Evolutionary conservation across 176 grass and related monocot species (phyloP).

Genomic region (Triticum monococcum): DNA sequence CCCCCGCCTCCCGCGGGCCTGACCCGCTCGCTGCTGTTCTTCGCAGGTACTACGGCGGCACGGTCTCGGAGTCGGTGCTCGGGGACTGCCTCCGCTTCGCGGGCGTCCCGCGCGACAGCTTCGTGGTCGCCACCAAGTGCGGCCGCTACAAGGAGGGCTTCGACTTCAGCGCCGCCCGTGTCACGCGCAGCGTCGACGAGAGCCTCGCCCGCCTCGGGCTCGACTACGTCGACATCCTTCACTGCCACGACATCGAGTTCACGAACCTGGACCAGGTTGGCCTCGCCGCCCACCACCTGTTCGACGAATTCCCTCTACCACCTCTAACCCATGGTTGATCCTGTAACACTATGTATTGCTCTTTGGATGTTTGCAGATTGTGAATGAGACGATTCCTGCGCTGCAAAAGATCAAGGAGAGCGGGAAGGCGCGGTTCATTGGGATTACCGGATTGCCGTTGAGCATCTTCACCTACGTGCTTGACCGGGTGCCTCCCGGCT

Average conservation of each 20-base stretch:
- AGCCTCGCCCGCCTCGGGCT: constrained; percentile 71
- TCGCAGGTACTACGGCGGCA: constrained; percentile 76
- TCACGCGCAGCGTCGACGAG: constrained; percentile 71
- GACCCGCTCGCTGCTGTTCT: background rate
- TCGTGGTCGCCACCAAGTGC: constrained; percentile 87
- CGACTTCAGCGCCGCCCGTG: constrained; percentile 75
- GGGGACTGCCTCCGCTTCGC: constrained; percentile 73
- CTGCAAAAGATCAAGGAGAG: constrained; percentile 80
- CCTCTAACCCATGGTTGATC: background rate
- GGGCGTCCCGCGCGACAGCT: constrained; percentile 44
- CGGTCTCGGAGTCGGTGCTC: constrained; percentile 77
- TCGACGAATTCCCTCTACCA: constrained; percentile 19
- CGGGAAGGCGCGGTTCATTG: constrained; percentile 81
- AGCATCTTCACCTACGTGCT: constrained; percentile 66
- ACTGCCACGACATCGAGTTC: constrained; percentile 95
- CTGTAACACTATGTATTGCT: background rate
- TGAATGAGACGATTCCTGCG: constrained; percentile 80
- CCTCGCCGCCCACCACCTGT: background rate
- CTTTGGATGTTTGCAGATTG: constrained; percentile 43
- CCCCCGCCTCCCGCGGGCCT: background rate
- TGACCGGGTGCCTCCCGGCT: constrained; percentile 55
- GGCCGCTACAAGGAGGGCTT: constrained; percentile 85
- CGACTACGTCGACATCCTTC: constrained; percentile 83
- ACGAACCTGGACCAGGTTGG: constrained; percentile 69
- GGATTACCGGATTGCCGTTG: constrained; percentile 77